A percentile compares a stretch with the other conserved stretches of the same genome.
Conservation (phyloP, 2,329 filamentous ascomycete species). For the Leptographium wingfieldii region DNA sequence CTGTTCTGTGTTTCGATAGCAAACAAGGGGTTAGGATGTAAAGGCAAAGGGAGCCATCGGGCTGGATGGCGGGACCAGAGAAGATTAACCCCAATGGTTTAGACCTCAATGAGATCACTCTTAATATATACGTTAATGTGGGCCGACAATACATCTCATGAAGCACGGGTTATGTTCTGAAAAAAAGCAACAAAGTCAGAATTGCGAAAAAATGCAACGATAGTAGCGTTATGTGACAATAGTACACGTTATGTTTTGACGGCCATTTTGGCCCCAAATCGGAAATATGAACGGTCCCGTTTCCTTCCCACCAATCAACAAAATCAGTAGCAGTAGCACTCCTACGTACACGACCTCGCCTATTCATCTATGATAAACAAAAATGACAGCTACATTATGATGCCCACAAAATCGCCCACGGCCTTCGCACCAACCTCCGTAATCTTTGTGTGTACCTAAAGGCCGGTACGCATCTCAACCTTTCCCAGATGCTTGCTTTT, state of each 20-base stretch:
- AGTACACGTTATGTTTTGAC: conserved; percentile 26
- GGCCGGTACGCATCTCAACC: neutral
- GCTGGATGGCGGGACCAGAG: neutral
- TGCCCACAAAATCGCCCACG: neutral
- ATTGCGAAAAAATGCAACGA: conserved; percentile 1
- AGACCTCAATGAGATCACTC: neutral
- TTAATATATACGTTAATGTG: neutral
- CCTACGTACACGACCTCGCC: neutral
- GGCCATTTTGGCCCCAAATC: conserved; percentile 1
- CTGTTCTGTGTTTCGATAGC: neutral
- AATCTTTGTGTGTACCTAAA: neutral
- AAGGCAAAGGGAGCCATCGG: neutral
- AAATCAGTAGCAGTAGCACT: neutral
- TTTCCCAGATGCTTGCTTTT: conserved; percentile 4
- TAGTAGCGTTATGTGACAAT: conserved; percentile 31
- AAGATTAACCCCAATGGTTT: neutral
- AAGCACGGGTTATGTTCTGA: neutral
- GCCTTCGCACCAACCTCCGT: neutral
- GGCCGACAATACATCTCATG: neutral
- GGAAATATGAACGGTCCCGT: conserved; percentile 1
- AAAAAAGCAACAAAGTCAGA: neutral
- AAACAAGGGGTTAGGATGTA: neutral
- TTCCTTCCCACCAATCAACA: neutral
- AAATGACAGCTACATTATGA: conserved; percentile 4
- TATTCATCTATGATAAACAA: conserved; percentile 1